These are phyloP conservation scores for Rhizopus arrhizus DNA, from an alignment of 371 early-diverging fungal species.

Conservation along the genomic window DNA sequence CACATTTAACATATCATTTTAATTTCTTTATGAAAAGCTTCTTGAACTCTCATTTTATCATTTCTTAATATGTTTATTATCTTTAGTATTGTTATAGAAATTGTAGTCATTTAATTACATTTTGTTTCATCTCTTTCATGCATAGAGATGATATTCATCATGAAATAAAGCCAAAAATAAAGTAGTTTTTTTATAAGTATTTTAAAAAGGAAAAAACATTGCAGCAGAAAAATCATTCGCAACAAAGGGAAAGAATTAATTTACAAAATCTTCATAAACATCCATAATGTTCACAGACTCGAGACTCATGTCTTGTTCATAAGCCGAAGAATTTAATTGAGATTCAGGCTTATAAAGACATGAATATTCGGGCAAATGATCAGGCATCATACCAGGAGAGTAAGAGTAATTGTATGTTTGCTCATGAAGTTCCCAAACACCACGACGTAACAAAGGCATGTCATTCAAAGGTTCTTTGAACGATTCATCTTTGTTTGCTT, in stretches of 20 bases:
- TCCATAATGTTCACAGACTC: constrained; percentile 32
- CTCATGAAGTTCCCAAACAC: constrained; percentile 90
- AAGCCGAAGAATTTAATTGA: constrained; percentile 21
- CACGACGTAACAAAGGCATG: constrained; percentile 58
- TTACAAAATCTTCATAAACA: constrained; percentile 35
- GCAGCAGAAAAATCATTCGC: no score
- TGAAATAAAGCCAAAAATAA: no score
- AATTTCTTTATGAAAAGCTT: no score
- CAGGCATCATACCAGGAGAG: constrained; percentile 56
- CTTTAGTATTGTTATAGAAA: no score
- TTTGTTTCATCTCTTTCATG: no score
- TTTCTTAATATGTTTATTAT: no score
- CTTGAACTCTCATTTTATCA: no score
- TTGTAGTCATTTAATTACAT: no score
- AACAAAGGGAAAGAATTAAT: constrained; percentile 9
- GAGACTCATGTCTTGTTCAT: constrained; percentile 13
- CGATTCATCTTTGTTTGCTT: constrained; percentile 15
- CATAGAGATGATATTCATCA: no score
- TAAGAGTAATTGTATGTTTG: constrained; percentile 88
- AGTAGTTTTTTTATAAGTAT: no score
- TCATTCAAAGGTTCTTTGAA: constrained; percentile 23
- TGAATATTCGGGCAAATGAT: constrained; percentile 69
- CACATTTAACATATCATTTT: no score
- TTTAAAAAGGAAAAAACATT: no score
- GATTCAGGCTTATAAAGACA: constrained; percentile 72